Evolutionary conservation across 225 moss, liverwort and hornwort genomes (phyloP), one percentile per base, ranked within the genome.

Genomic region (Pseudisothecium myosuroides): DNA sequence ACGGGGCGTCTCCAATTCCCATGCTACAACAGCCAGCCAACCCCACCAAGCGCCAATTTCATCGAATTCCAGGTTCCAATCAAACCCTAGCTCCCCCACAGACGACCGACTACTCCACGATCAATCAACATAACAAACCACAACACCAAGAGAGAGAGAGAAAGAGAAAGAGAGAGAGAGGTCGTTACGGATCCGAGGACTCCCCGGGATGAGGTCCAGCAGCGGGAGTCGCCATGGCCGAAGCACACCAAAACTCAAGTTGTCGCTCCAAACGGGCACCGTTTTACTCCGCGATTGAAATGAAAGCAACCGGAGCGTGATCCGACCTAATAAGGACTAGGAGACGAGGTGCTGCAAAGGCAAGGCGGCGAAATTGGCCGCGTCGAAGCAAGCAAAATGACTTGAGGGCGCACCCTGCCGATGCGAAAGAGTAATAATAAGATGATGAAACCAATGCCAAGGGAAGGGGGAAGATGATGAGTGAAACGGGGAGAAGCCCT

Each of bases 181-280:
- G 90, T 83, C 62, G 26, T 91, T 89, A 93, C 93, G 91, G 92
- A 91, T 93, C 92, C 71, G 89, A 92, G n/a, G 93, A 32, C 54
- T 92, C 91, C 91, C 91, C 91, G 31, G 91, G 27, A 55, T 92
- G n/a, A n/a, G n/a, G 92, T 55, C 58, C 54, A 86, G 91, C 89
- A 63, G 90, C 87, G 65, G 93, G 93, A 89, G 93, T 89, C 84
- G 90, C 92, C 93, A 93, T 93, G 59, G 88, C 87, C 55, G 63
- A 81, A 27, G 63, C 6, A 45, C 90, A 55, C 81, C 84, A 67
- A 52, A 88, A 43, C 20, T 67, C 84, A 81, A 79, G 71, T 84
- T 59, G 31, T 54, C 45, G 34, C 49, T 15, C 27, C 27, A 80
- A 1, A n/a, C 19, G 5, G 77, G 45, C n/a, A 55, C 63, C 59